These are phyloP conservation scores for Curvularia spicifera DNA, from an alignment of 2,329 filamentous ascomycete species.

Conservation along the genomic window DNA sequence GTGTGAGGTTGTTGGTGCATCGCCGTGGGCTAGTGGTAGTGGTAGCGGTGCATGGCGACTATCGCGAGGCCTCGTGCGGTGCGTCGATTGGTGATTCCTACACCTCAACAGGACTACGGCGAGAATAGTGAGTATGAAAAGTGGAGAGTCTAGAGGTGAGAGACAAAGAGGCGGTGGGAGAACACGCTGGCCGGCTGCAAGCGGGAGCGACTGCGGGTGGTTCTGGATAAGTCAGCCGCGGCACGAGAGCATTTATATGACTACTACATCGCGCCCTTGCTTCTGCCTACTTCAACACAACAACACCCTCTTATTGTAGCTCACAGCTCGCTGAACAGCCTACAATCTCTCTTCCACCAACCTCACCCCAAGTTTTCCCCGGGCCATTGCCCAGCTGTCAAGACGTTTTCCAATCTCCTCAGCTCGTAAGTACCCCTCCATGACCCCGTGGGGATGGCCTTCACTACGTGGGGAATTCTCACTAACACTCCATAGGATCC, in stretches of 20 bases:
- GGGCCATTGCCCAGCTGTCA: slow-evolving; percentile 68
- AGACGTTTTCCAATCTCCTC: slow-evolving; percentile 98
- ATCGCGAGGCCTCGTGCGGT: slow-evolving; percentile 15
- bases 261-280: slow-evolving; percentile 10
- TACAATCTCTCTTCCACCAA: slow-evolving; percentile 17
- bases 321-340: slow-evolving; percentile 15
- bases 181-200: slow-evolving; percentile 35
- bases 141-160: slow-evolving; percentile 26
- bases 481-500: slow-evolving; percentile 65
- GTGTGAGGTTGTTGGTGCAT: slow-evolving; percentile 28
- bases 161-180: slow-evolving; percentile 42
- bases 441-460: slow-evolving; percentile 8
- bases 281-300: slow-evolving; percentile 17
- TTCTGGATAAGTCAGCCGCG: slow-evolving; percentile 31
- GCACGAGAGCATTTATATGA: slow-evolving; percentile 30
- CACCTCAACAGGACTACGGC: slow-evolving; percentile 13
- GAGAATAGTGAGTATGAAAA: slow-evolving; percentile 31
- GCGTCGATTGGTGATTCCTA: slow-evolving; percentile 33
- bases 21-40: slow-evolving; percentile 27
- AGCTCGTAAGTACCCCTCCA: slow-evolving; percentile 76
- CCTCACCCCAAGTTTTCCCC: slow-evolving; percentile 31
- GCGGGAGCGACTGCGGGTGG: slow-evolving; percentile 30
- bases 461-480: slow-evolving; percentile 10
- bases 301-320: slow-evolving; percentile 13
- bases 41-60: slow-evolving; percentile 32